Evolutionary conservation across 2,329 filamentous ascomycete species (phyloP), one percentile per base, ranked within the genome.

Genomic region (Penicillium freii): DNA sequence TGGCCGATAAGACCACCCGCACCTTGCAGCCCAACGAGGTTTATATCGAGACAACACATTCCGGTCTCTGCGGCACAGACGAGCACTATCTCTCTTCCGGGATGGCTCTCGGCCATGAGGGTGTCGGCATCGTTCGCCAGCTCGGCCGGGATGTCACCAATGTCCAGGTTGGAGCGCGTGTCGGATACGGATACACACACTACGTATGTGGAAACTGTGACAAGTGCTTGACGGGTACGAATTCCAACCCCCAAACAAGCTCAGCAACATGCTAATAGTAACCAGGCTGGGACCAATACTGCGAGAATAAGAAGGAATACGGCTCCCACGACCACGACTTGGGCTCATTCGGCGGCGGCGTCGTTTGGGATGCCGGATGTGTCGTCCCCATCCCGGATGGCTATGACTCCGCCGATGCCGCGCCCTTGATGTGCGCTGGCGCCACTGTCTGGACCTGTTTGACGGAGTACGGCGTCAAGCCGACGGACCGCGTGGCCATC

Each of bases 401-500:
- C 9, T 66, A 75, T 36, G 60, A 65, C 9, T 66, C 64, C 7
- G 63, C 66, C 2, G 62, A 71, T 36, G 73, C 72, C 0, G 72
- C 72, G 4, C 72, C 73, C 5, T 52, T 75, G 51, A 68, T 72
- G 62, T 77, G 75, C 49, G 75, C 70, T 21, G 75, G 75, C 11
- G 73, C 70, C 1, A 77, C 75, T 1, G 71, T 75, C 23, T 77
- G 69, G 71, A 82, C 81, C 1, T 87, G 89, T 0, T 75, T 92
- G 10, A 82, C 82, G 36, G 79, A 86, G 27, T 85, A 73, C 48
- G 66, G 65, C 57, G 84, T 90, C 5, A 84, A 85, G 1, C 84
- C 87, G 0, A 88, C 87, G 1, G 88, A 88, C 71, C 80, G 75
- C 8, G 87, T 92, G 1, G 89, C 83, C 0, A 83, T 92, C 46